phyloP scores from a whole-genome alignment of 805 yeast species.

The Yarrowia alimentaria region DNA sequence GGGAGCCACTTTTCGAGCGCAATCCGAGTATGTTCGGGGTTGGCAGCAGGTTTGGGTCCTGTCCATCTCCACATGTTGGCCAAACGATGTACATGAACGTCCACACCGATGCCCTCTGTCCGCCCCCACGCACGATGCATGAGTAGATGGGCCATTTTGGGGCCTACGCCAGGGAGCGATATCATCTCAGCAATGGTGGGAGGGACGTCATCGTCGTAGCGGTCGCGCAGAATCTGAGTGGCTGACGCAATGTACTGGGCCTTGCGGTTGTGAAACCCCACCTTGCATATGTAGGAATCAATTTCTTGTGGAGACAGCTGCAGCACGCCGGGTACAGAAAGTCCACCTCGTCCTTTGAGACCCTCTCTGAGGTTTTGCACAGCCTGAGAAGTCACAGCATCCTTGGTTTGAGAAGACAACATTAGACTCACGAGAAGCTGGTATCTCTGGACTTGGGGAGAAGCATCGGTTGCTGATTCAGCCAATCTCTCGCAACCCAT shows the following conservation, averaged over 20 bases:
- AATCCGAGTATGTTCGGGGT: constrained; percentile 76
- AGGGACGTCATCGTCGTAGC: constrained; percentile 70
- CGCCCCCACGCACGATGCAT: constrained; percentile 78
- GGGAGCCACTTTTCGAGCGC: constrained; percentile 76
- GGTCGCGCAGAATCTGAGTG: constrained; percentile 50
- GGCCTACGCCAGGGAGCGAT: constrained; percentile 87
- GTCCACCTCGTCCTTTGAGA: constrained; percentile 46
- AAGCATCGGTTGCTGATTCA: constrained; percentile 39
- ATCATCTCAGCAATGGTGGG: constrained; percentile 61
- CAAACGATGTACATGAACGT: constrained; percentile 81
- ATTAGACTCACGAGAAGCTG: constrained; percentile 77
- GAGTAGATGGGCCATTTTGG: constrained; percentile 85
- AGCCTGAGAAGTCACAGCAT: constrained; percentile 75
- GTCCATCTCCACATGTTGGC: constrained; percentile 84
- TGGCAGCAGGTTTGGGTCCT: neutral
- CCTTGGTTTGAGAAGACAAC: constrained; percentile 91
- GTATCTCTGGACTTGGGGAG: constrained; percentile 49
- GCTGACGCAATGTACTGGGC: constrained; percentile 66
- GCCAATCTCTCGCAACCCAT: constrained; percentile 77
- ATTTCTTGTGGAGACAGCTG: constrained; percentile 49
- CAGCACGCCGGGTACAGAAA: constrained; percentile 37
- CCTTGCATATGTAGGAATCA: constrained; percentile 67
- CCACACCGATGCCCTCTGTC: constrained; percentile 86
- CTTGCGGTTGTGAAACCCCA: constrained; percentile 84
- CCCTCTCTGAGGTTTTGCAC: constrained; percentile 58